A percentile compares a stretch with the other conserved stretches of the same genome.
phyloP scores from a whole-genome alignment of 352 stramenopile species.

The Globisporangium recalcitrans region DNA sequence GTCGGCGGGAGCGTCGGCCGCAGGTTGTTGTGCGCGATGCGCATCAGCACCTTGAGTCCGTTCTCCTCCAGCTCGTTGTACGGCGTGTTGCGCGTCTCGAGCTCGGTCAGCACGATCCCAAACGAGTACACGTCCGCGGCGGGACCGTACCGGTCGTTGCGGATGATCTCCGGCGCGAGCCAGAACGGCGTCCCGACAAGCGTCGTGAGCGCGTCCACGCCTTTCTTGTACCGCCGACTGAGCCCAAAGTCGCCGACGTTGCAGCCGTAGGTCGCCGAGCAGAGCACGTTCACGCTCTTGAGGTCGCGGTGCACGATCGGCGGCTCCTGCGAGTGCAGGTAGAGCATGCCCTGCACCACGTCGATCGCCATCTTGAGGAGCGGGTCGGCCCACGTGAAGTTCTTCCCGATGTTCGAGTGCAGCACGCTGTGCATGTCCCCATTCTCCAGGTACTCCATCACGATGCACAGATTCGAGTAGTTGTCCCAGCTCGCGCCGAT shows the following conservation, averaged over 20 bases:
- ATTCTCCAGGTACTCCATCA: constrained; percentile 89
- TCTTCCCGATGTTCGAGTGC: constrained; percentile 70
- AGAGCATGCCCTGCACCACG: constrained; percentile 83
- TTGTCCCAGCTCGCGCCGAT: constrained; percentile 88
- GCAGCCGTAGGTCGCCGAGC: constrained; percentile 82
- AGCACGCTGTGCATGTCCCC: constrained; percentile 85
- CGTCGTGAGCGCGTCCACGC: constrained; percentile 79
- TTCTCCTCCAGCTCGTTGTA: constrained; percentile 76
- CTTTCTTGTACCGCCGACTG: constrained; percentile 71
- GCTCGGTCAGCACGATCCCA: constrained; percentile 83
- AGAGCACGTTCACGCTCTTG: constrained; percentile 88
- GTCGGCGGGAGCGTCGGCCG: constrained; percentile 62
- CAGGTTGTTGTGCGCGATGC: constrained; percentile 64
- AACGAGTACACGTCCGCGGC: constrained; percentile 87
- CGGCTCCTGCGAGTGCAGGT: constrained; percentile 79
- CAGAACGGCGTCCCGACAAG: constrained; percentile 84
- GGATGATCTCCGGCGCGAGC: constrained; percentile 86
- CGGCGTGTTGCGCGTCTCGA: constrained; percentile 77
- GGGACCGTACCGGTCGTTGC: constrained; percentile 76
- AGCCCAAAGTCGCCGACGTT: constrained; percentile 88
- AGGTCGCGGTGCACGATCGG: constrained; percentile 83
- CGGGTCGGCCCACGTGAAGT: constrained; percentile 81
- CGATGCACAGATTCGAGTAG: constrained; percentile 83
- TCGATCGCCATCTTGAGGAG: constrained; percentile 86
- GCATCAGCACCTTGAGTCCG: constrained; percentile 74